Percentiles rank a stretch among this genome's conserved stretches.
phyloP scores from a whole-genome alignment of 805 yeast species.

The Cyberlindnera japonica region DNA sequence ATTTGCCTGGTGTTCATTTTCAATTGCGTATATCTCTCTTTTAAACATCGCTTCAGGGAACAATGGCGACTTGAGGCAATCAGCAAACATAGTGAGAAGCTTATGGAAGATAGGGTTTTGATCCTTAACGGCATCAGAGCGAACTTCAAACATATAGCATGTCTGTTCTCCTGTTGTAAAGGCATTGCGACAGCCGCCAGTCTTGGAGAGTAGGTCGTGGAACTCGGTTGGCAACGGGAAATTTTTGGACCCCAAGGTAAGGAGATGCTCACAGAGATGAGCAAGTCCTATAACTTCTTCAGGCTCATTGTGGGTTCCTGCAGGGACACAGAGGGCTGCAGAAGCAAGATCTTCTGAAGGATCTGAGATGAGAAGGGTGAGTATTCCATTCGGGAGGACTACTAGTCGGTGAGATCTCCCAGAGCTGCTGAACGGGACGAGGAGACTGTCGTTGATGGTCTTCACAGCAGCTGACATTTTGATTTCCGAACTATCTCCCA shows the following conservation, averaged over 20 bases:
- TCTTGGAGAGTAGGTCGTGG: slow-evolving; percentile 38
- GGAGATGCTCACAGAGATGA: slow-evolving; percentile 82
- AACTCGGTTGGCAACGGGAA: slow-evolving; percentile 47
- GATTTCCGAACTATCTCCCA: not conserved
- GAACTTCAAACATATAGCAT: slow-evolving; percentile 59
- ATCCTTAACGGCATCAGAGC: slow-evolving; percentile 34
- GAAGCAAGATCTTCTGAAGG: slow-evolving; percentile 61
- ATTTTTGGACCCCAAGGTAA: slow-evolving; percentile 52
- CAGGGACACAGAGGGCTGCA: slow-evolving; percentile 68
- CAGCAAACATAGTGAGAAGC: slow-evolving; percentile 47
- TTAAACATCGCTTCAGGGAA: slow-evolving; percentile 41
- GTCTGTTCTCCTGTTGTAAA: slow-evolving; percentile 67
- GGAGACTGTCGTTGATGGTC: slow-evolving; percentile 17
- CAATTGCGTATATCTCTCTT: slow-evolving; percentile 56
- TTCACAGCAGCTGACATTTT: slow-evolving; percentile 11
- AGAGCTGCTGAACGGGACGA: slow-evolving; percentile 35
- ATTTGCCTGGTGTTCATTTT: slow-evolving; percentile 65
- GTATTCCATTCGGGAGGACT: slow-evolving; percentile 63
- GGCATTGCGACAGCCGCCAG: slow-evolving; percentile 64
- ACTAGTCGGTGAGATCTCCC: slow-evolving; percentile 42
- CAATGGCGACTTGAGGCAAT: slow-evolving; percentile 47
- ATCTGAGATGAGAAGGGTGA: slow-evolving; percentile 70
- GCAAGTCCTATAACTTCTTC: slow-evolving; percentile 72
- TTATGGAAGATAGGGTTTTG: slow-evolving; percentile 39
- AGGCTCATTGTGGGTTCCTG: slow-evolving; percentile 84